A percentile compares a stretch with the other conserved stretches of the same genome.
Evolutionary conservation across 176 grass and related monocot genomes (phyloP).

Genomic region (Oryza australiensis): DNA sequence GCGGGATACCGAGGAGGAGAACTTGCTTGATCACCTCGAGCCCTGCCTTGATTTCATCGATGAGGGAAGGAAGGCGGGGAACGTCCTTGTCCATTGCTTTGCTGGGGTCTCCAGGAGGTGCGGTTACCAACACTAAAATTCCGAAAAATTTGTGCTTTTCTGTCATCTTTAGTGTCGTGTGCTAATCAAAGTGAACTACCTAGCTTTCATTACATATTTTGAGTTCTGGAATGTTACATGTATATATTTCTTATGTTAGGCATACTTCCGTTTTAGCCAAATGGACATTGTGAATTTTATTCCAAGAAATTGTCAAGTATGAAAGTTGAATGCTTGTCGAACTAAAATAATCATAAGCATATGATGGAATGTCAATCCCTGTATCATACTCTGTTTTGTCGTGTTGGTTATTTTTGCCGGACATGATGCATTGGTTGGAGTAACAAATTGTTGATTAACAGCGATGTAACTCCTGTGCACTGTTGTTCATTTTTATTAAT

Average conservation of each 20-base stretch:
- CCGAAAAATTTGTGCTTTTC: background rate
- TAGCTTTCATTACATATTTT: background rate
- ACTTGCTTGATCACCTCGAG: slow-evolving; percentile 75
- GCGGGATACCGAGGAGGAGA: slow-evolving; percentile 80
- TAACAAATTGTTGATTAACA: background rate
- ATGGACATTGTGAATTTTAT: background rate
- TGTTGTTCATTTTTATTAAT: background rate
- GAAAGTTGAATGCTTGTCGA: background rate
- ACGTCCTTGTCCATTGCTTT: slow-evolving; percentile 84
- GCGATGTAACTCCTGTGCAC: background rate
- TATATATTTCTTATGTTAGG: background rate
- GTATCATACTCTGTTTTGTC: background rate
- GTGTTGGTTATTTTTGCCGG: too few relatives aligned
- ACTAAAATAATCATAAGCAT: background rate
- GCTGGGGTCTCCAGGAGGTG: slow-evolving; percentile 91
- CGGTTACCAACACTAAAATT: too few relatives aligned
- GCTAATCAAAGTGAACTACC: background rate
- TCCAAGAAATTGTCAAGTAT: background rate
- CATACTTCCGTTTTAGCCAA: background rate
- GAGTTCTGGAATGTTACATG: background rate
- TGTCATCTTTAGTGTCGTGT: background rate
- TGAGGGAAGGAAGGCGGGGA: slow-evolving; percentile 55
- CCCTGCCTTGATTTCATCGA: slow-evolving; percentile 80
- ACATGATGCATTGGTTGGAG: background rate
- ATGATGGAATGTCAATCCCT: slow-evolving; percentile 13